These are phyloP conservation scores for Linnemannia zychae DNA, from an alignment of 192 early-diverging fungal species.

Conservation along the genomic window DNA sequence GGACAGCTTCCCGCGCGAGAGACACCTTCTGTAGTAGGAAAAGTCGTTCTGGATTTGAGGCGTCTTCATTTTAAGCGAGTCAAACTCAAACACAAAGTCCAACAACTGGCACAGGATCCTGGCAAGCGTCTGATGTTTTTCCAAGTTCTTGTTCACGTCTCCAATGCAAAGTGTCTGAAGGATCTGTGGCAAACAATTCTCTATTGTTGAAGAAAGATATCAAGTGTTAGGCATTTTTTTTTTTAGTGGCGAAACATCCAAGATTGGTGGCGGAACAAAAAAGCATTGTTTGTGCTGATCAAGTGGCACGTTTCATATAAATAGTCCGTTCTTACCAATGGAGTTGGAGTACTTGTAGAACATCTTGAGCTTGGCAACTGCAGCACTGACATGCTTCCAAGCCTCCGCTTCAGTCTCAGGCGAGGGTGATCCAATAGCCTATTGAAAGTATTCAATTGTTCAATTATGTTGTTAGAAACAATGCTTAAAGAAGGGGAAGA, in stretches of 20 bases:
- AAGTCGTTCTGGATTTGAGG: slow-evolving; percentile 96
- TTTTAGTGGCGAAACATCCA: neutral
- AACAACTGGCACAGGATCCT: slow-evolving; percentile 85
- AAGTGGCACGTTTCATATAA: neutral
- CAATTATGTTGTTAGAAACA: neutral
- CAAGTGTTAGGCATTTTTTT: neutral
- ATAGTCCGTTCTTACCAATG: slow-evolving; percentile 70
- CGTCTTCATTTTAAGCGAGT: slow-evolving; percentile 90
- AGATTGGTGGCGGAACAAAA: neutral
- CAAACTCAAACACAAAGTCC: slow-evolving; percentile 92
- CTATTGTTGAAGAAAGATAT: slow-evolving; percentile 52
- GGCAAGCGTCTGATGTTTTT: slow-evolving; percentile 82
- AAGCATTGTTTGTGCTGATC: neutral
- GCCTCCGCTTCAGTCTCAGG: slow-evolving; percentile 90
- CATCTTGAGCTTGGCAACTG: slow-evolving; percentile 80
- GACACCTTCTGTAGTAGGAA: slow-evolving; percentile 94
- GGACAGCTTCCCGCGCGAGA: slow-evolving; percentile 80
- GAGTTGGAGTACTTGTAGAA: slow-evolving; percentile 85
- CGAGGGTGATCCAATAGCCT: slow-evolving; percentile 90
- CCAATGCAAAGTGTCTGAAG: slow-evolving; percentile 76
- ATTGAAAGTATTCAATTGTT: neutral
- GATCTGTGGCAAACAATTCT: slow-evolving; percentile 71
- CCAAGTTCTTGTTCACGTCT: slow-evolving; percentile 74
- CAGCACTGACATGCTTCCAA: slow-evolving; percentile 88
- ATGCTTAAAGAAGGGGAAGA: neutral